Conservation (phyloP, 2,329 filamentous ascomycete species). For the Dactylellina leptospora region DNA sequence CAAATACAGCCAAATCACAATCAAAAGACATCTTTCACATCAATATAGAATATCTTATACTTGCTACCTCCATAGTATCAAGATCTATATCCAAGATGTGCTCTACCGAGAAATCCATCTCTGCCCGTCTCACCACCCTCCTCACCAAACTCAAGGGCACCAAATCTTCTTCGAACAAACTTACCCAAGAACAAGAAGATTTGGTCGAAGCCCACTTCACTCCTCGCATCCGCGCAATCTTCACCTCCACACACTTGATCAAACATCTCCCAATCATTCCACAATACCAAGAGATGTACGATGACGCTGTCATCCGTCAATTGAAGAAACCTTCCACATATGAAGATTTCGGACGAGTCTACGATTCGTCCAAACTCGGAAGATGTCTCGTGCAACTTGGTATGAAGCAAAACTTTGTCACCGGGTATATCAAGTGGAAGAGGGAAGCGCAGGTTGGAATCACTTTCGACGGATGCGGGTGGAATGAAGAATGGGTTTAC, state of each 20-base stretch:
- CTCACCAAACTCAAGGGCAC: constrained; percentile 29
- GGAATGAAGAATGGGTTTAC: constrained; percentile 48
- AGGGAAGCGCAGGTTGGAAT: constrained; percentile 7
- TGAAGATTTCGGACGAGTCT: constrained; percentile 32
- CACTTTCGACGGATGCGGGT: constrained; percentile 40
- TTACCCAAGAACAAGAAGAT: constrained; percentile 26
- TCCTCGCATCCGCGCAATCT: constrained; percentile 21
- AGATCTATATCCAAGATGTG: constrained; percentile 29
- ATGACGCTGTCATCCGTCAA: constrained; percentile 14
- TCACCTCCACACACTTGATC: constrained; percentile 17
- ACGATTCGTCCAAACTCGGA: constrained; percentile 40
- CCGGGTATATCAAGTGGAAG: constrained; percentile 39
- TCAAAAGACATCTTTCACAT: background rate
- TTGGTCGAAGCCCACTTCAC: constrained; percentile 18
- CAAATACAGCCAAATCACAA: background rate
- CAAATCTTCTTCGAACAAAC: background rate
- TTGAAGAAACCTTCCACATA: constrained; percentile 23
- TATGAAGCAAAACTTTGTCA: constrained; percentile 18
- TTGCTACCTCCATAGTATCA: background rate
- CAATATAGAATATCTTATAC: background rate
- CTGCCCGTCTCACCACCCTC: constrained; percentile 16
- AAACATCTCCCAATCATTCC: background rate
- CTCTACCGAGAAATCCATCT: constrained; percentile 19
- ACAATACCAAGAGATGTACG: constrained; percentile 1
- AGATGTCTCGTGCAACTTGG: constrained; percentile 35